Conservation (phyloP, 352 stramenopile genomes). For the Phytophthora cajani region DNA sequence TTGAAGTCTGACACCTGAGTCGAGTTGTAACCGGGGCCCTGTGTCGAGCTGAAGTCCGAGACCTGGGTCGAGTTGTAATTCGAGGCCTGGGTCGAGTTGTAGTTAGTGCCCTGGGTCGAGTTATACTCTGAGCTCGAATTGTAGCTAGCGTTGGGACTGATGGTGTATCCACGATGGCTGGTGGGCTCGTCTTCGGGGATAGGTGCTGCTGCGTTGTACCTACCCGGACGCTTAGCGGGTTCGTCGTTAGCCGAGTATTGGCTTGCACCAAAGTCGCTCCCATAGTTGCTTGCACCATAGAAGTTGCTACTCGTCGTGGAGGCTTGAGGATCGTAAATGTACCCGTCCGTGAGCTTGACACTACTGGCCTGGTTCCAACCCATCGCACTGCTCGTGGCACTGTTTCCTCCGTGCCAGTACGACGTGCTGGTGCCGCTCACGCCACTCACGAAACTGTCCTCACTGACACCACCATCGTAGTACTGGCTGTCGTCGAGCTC, state of each 20-base stretch:
- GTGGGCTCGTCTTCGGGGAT: conserved; percentile 42
- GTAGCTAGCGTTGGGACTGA: conserved; percentile 21
- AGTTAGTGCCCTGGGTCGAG: conserved; percentile 3
- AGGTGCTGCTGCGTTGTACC: conserved; percentile 43
- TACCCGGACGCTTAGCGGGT: conserved; percentile 47
- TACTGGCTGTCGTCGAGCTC: conserved; percentile 48
- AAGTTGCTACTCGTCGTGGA: conserved; percentile 40
- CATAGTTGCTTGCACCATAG: conserved; percentile 42
- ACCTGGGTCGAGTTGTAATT: conserved; percentile 10
- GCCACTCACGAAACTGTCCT: conserved; percentile 39
- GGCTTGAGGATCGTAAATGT: conserved; percentile 38
- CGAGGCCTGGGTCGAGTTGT: conserved; percentile 3
- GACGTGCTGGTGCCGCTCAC: conserved; percentile 41
- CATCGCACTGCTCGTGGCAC: conserved; percentile 26
- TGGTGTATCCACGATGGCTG: conserved; percentile 23
- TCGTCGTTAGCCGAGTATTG: conserved; percentile 39
- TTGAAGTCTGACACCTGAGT: conserved; percentile 10
- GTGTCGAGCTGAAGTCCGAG: conserved; percentile 14
- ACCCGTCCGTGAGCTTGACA: conserved; percentile 21
- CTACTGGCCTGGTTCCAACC: conserved; percentile 37
- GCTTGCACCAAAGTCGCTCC: conserved; percentile 28
- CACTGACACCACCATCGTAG: conserved; percentile 32
- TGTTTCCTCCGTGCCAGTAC: conserved; percentile 41
- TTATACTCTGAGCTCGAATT: conserved; percentile 18
- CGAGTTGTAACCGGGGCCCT: conserved; percentile 18